Evolutionary conservation across 495 filamentous ascomycete species (phyloP), one percentile per base, ranked within the genome.

Genomic region (Aspergillus sclerotioniger): DNA sequence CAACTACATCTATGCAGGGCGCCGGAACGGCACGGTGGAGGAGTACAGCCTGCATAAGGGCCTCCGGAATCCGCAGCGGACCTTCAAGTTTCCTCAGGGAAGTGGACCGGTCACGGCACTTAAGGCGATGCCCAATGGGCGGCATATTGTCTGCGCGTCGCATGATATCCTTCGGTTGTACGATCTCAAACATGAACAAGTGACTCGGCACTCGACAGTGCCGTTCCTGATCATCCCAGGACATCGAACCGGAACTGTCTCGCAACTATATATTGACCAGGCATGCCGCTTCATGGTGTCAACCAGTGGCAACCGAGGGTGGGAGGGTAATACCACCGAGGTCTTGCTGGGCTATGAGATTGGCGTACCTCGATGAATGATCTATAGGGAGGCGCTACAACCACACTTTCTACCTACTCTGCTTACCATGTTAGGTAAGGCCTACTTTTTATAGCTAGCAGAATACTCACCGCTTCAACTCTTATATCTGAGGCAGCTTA

Each of bases 341-440:
- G 91, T 94, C 8, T 70, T 97, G 29, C 80, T 98, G 43, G 94
- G 94, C 48, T 98, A 98, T 71, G 94, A 98, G 71, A 96, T 98
- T 62, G 82, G 82, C 6, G 72, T 85, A 59, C 72, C 74, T 25
- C 62, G 69, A 31, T 78, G 58, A 55, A n/a, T 10, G n/a, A 45
- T 16, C 25, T 25, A 25, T 25, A 25, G n/a, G n/a, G n/a, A n/a
- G n/a, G n/a, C n/a, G n/a, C n/a, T n/a, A n/a, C n/a, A n/a, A n/a
- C n/a, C n/a, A n/a, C n/a, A n/a, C n/a, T n/a, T n/a, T n/a, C n/a
- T n/a, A n/a, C n/a, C n/a, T n/a, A n/a, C n/a, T n/a, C n/a, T n/a
- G n/a, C n/a, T n/a, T n/a, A n/a, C n/a, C n/a, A n/a, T n/a, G n/a
- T n/a, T n/a, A n/a, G n/a, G n/a, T n/a, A n/a, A n/a, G n/a, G n/a